phyloP scores from a whole-genome alignment of 805 yeast genomes.

The Sungouiella blattae region DNA sequence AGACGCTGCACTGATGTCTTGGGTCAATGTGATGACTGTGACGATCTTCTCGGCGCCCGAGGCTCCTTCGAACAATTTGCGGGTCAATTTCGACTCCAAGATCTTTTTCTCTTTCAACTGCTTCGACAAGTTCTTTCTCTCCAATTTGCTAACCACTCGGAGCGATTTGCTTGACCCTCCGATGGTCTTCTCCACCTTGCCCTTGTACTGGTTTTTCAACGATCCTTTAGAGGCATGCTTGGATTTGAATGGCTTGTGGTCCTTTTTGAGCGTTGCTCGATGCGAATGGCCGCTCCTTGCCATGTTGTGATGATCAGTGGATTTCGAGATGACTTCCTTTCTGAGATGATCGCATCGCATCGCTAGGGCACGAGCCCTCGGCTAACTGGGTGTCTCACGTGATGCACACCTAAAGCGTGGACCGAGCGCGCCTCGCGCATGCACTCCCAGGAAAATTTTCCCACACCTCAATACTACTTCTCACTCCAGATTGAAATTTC shows the following conservation, averaged over 20 bases:
- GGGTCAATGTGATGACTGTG: constrained; percentile 74
- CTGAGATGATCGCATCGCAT: background rate
- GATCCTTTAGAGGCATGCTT: constrained; percentile 89
- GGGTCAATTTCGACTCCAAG: constrained; percentile 49
- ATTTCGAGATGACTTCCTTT: constrained; percentile 3
- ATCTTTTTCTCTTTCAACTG: constrained; percentile 78
- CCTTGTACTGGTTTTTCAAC: constrained; percentile 74
- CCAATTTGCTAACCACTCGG: constrained; percentile 44
- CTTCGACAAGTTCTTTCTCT: constrained; percentile 73
- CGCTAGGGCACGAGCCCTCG: constrained; percentile 6
- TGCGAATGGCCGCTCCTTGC: constrained; percentile 71
- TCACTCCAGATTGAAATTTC: constrained; percentile 1
- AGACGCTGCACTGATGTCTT: constrained; percentile 57
- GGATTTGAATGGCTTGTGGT: constrained; percentile 87
- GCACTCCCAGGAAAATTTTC: constrained; percentile 3
- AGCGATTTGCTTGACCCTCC: constrained; percentile 31
- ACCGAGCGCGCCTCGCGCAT: constrained; percentile 1
- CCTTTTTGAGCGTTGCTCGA: constrained; percentile 76
- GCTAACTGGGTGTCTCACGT: background rate
- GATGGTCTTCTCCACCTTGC: constrained; percentile 75
- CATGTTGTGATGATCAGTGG: constrained; percentile 30
- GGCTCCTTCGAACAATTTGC: constrained; percentile 75
- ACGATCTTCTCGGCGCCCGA: constrained; percentile 81
- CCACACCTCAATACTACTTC: background rate
- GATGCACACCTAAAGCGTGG: background rate